Evolutionary conservation across 805 yeast genomes (phyloP).

Genomic region (Saccharomycopsis vini): DNA sequence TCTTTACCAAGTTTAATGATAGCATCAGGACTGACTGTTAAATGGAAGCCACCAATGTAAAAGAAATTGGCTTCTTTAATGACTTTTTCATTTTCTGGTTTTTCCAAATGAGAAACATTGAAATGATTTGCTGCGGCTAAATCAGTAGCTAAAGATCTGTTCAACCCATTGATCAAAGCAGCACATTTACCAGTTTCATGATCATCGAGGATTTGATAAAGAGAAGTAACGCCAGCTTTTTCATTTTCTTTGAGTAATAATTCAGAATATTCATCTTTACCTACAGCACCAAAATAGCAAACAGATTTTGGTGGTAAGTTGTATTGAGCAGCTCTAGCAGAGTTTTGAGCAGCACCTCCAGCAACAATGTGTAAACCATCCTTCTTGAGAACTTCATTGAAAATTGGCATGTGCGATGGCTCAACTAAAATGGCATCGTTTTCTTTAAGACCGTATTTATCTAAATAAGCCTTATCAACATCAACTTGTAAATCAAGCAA

Average conservation of each 20-base stretch:
- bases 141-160: constrained; percentile 93
- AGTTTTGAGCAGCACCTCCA: constrained; percentile 99
- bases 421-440: constrained; percentile 90
- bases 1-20: constrained; percentile 84
- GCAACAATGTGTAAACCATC: constrained; percentile 68
- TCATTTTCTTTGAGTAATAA: constrained; percentile 75
- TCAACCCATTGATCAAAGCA: constrained; percentile 76
- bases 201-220: constrained; percentile 71
- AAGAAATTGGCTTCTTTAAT: constrained; percentile 74
- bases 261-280: constrained; percentile 81
- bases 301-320: constrained; percentile 74
- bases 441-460: constrained; percentile 75
- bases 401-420: constrained; percentile 79
- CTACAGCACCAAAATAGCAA: constrained; percentile 93
- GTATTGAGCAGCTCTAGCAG: constrained; percentile 98
- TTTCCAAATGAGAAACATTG: constrained; percentile 78
- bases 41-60: constrained; percentile 98
- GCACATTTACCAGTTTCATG: constrained; percentile 96
- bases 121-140: constrained; percentile 97
- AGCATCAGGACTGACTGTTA: constrained; percentile 96
- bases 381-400: constrained; percentile 60
- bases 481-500: constrained; percentile 79
- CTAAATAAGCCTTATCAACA: constrained; percentile 58
- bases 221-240: constrained; percentile 79
- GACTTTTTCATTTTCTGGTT: constrained; percentile 77